Conservation (phyloP, 1,284 basidiomycete species). For the Pseudozyma flocculosa region DNA sequence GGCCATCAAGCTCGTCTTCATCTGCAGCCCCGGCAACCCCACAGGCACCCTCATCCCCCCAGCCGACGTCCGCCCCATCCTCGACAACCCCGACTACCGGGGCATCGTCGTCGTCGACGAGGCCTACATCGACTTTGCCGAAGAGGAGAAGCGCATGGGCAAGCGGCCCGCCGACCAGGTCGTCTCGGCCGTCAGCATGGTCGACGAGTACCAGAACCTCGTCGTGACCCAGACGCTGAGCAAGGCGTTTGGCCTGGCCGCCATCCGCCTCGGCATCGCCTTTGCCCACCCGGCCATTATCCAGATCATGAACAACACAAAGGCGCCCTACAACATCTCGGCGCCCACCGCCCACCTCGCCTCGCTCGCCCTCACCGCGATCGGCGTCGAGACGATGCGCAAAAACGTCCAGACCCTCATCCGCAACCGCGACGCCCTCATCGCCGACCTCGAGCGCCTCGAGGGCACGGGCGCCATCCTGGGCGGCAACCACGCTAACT, state of each 20-base stretch:
- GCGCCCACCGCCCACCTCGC: conserved; percentile 84
- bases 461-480: conserved; percentile 68
- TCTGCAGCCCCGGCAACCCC: conserved; percentile 97
- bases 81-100: conserved; percentile 79
- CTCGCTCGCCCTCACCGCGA: conserved; percentile 71
- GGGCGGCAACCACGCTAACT: conserved; percentile 88
- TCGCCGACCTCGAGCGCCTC: conserved; percentile 62
- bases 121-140: conserved; percentile 92
- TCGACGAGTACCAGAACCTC: conserved; percentile 82
- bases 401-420: conserved; percentile 68
- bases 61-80: conserved; percentile 68
- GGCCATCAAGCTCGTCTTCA: conserved; percentile 82
- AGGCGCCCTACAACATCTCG: conserved; percentile 97
- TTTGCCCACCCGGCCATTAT: conserved; percentile 85
- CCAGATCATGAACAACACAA: conserved; percentile 90
- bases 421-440: conserved; percentile 65
- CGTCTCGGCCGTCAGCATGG: conserved; percentile 68
- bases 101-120: conserved; percentile 94
- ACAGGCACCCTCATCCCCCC: conserved; percentile 86
- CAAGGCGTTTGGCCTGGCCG: conserved; percentile 94
- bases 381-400: conserved; percentile 70
- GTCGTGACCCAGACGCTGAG: conserved; percentile 93
- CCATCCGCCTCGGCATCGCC: conserved; percentile 90
- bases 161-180: conserved; percentile 50
- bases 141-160: conserved; percentile 48